A percentile compares a stretch with the other conserved stretches of the same genome.
Conservation (phyloP, 2,329 filamentous ascomycete species). For the Endoconidiophora laricicola region DNA sequence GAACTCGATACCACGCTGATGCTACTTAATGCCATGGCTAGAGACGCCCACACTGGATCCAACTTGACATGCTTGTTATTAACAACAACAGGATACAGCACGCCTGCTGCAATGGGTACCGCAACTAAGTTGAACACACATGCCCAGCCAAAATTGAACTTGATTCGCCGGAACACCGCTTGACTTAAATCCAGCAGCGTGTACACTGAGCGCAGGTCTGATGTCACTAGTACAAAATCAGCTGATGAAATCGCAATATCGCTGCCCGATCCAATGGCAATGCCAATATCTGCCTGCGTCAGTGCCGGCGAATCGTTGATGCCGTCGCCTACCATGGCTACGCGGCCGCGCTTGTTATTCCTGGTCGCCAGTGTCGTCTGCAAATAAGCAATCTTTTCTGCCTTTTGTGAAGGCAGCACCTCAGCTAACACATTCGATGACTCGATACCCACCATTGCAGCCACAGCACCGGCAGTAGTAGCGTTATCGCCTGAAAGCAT, state of each 20-base stretch:
- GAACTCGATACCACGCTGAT: slow-evolving; percentile 78
- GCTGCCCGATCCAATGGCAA: slow-evolving; percentile 68
- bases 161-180: slow-evolving; percentile 60
- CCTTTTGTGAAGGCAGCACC: slow-evolving; percentile 72
- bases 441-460: slow-evolving; percentile 56
- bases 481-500: slow-evolving; percentile 87
- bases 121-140: slow-evolving; percentile 65
- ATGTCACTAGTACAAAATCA: slow-evolving; percentile 66
- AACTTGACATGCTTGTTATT: slow-evolving; percentile 41
- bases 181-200: slow-evolving; percentile 56
- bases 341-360: slow-evolving; percentile 28
- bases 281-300: slow-evolving; percentile 62
- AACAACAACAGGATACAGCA: slow-evolving; percentile 44
- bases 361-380: slow-evolving; percentile 29
- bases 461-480: slow-evolving; percentile 71
- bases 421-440: slow-evolving; percentile 64
- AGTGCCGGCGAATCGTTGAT: slow-evolving; percentile 81
- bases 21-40: slow-evolving; percentile 87
- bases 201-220: slow-evolving; percentile 51
- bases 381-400: slow-evolving; percentile 49
- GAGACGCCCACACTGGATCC: slow-evolving; percentile 69
- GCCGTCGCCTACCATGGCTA: slow-evolving; percentile 80
- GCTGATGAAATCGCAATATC: slow-evolving; percentile 72
- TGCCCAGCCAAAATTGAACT: slow-evolving; percentile 77
- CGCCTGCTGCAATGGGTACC: slow-evolving; percentile 67